phyloP scores from a whole-genome alignment of 768 basidiomycete genomes.

The Collybiopsis confluens region DNA sequence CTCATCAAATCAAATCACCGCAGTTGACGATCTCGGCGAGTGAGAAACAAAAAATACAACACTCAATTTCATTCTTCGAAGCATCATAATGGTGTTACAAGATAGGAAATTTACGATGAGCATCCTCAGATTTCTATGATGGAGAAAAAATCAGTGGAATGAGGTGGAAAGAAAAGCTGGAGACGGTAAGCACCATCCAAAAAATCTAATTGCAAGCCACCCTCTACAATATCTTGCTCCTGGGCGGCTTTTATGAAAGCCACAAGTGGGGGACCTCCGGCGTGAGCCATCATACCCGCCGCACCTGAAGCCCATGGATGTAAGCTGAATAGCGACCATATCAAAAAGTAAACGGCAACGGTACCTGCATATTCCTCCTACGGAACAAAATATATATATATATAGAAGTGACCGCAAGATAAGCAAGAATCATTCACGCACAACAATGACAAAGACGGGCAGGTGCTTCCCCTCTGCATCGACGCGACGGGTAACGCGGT shows the following conservation, averaged over 20 bases:
- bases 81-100: too few relatives aligned
- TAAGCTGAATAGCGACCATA: too few relatives aligned
- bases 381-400: neutral
- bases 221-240: neutral
- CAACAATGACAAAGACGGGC: neutral
- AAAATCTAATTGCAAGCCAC: neutral
- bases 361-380: constrained; percentile 1
- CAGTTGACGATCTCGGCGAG: too few relatives aligned
- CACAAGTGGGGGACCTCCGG: neutral
- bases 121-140: too few relatives aligned
- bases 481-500: constrained; percentile 1
- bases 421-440: neutral
- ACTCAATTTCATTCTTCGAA: too few relatives aligned
- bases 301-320: neutral
- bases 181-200: constrained; percentile 1
- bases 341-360: neutral
- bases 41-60: too few relatives aligned
- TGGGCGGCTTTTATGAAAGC: neutral
- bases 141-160: too few relatives aligned
- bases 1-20: too few relatives aligned
- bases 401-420: neutral
- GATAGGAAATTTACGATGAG: too few relatives aligned
- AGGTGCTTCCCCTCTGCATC: neutral
- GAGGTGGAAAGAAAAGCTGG: too few relatives aligned
- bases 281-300: neutral